phyloP scores from a whole-genome alignment of 2,329 filamentous ascomycete genomes.

The Penicillium sp. region DNA sequence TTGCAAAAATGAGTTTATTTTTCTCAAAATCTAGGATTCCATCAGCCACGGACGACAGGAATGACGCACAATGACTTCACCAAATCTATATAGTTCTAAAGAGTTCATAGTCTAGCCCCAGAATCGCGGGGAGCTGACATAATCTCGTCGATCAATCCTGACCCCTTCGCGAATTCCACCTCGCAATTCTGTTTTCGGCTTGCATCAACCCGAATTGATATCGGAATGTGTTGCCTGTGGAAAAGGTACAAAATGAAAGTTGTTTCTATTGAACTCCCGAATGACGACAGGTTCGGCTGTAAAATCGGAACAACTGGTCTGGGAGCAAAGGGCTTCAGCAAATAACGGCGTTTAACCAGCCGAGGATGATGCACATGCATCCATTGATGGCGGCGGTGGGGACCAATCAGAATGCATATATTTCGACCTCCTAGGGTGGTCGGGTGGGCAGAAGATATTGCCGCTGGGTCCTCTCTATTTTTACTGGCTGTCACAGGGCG shows the following conservation, averaged over 20 bases:
- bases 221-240: conserved; percentile 8
- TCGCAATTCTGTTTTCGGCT: conserved; percentile 8
- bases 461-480: conserved; percentile 21
- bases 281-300: conserved; percentile 12
- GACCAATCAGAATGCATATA: conserved; percentile 21
- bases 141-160: conserved; percentile 9
- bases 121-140: conserved; percentile 18
- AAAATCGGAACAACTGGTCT: conserved; percentile 8
- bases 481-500: conserved; percentile 13
- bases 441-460: conserved; percentile 29
- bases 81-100: not conserved
- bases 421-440: conserved; percentile 13
- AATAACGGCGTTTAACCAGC: conserved; percentile 24
- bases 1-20: not conserved
- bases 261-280: not conserved
- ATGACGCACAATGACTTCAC: conserved; percentile 23
- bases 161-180: not conserved
- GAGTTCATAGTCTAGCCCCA: not conserved
- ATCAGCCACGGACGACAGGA: conserved; percentile 6
- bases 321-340: conserved; percentile 5
- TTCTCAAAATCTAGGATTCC: not conserved
- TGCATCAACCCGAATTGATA: conserved; percentile 10
- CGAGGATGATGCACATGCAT: conserved; percentile 22
- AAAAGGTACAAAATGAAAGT: not conserved
- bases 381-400: conserved; percentile 16